A percentile compares a stretch with the other conserved stretches of the same genome.
These are phyloP conservation scores for Cadophora luteo-olivacea DNA, from an alignment of 2,329 filamentous ascomycete species.

Conservation along the genomic window DNA sequence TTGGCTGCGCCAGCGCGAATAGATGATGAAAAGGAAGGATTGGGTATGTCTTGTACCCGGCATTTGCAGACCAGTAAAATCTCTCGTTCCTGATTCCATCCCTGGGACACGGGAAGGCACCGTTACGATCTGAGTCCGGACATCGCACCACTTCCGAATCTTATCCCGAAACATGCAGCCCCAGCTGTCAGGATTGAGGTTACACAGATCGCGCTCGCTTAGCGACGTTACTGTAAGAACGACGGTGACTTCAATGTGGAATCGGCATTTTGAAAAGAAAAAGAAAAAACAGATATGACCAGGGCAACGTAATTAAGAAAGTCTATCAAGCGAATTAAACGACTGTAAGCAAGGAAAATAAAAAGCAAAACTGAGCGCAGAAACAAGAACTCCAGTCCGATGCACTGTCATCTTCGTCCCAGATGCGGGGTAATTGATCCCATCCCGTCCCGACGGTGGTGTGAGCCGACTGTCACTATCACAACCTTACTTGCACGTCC, in stretches of 20 bases:
- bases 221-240: neutral
- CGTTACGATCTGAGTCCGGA: neutral
- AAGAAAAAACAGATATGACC: neutral
- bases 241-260: neutral
- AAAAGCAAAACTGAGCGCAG: neutral
- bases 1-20: neutral
- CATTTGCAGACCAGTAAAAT: neutral
- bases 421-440: neutral
- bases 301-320: neutral
- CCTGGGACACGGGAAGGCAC: neutral
- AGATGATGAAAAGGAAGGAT: too few relatives aligned
- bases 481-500: neutral
- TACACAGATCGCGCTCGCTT: neutral
- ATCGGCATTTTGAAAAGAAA: neutral
- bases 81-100: neutral
- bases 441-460: neutral
- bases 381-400: neutral
- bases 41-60: too few relatives aligned
- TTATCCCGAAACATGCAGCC: neutral
- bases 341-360: neutral
- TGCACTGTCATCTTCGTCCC: neutral
- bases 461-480: neutral
- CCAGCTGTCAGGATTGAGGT: neutral
- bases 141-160: neutral
- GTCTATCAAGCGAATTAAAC: neutral